Base-by-base conservation (phyloP, 2,329 filamentous ascomycete species). In the Alternaria sp. region DNA sequence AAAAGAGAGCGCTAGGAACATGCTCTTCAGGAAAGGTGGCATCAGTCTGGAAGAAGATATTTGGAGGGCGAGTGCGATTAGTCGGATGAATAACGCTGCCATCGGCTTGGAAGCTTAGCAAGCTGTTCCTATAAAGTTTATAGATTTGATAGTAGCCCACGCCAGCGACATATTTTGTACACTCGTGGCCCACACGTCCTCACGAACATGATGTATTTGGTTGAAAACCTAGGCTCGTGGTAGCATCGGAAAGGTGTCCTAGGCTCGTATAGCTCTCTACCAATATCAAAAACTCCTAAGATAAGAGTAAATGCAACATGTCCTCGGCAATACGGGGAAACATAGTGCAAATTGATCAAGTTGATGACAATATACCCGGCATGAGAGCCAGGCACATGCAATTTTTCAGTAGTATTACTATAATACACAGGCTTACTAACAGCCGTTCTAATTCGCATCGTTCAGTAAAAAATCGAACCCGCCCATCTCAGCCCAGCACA, bases 401-500 rank as follows among this genome's bases (percentile, higher is more conserved):
- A 50, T 13, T 13, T 26, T 50, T 28, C 23, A 44, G 15, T 26
- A 23, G 21, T 30, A 50, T 45, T 43, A 61, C 32, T 61, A 61
- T 61, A 30, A 23, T 61, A 61, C 58, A 61, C 49, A 17, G 44
- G 52, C 25, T 28, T 50, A 21, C 17, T 44, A 26, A 40, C 19
- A 40, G 40, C 52, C 58, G n/a, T 40, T 51, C 10, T 51, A 40
- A 40, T 40, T 40, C 36, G 36, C 36, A 40, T 17, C 36, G 36
- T 55, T 26, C 21, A 26, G 44, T 57, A 28, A 32, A 40, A 45
- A 4, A 4, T 19, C 40, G 3, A 23, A 6, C n/a, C 12, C 11
- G 25, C 32, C 32, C 25, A 44, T 30, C 17, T 21, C 32, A 40
- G 26, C 45, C 36, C 49, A 25, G 28, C 30, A 15, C 8, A 51